A percentile compares a stretch with the other conserved stretches of the same genome.
Evolutionary conservation across 2,329 filamentous ascomycete species (phyloP).

Genomic region (Magnaporthiopsis rhizophila): DNA sequence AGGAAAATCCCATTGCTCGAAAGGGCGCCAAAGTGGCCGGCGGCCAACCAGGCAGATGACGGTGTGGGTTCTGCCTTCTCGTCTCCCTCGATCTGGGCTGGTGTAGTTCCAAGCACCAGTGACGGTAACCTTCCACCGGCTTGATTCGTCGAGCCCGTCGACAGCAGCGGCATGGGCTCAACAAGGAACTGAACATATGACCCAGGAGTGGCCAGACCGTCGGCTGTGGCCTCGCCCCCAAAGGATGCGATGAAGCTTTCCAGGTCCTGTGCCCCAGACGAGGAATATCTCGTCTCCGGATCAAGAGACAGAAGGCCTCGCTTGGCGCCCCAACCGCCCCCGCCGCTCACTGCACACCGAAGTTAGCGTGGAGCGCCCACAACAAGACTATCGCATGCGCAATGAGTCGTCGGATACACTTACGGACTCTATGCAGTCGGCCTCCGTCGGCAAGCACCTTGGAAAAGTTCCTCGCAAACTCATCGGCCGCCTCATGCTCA

Average conservation of each 20-base stretch:
- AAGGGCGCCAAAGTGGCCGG: constrained; percentile 51
- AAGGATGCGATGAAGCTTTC: constrained; percentile 45
- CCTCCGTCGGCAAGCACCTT: constrained; percentile 33
- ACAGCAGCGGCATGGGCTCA: constrained; percentile 9
- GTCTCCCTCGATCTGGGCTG: constrained; percentile 5
- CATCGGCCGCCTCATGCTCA: neutral
- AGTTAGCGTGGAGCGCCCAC: constrained; percentile 10
- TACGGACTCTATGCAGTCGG: constrained; percentile 38
- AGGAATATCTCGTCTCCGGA: constrained; percentile 51
- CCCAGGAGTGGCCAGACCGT: constrained; percentile 53
- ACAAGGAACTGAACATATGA: constrained; percentile 61
- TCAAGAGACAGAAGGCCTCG: constrained; percentile 72
- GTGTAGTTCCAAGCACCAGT: constrained; percentile 10
- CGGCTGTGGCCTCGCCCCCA: constrained; percentile 28
- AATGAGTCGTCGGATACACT: constrained; percentile 15
- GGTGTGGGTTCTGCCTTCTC: neutral
- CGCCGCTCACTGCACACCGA: constrained; percentile 56
- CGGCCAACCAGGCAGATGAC: constrained; percentile 13
- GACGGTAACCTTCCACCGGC: constrained; percentile 6
- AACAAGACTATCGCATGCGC: neutral
- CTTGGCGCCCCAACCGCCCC: constrained; percentile 78
- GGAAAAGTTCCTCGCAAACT: constrained; percentile 16
- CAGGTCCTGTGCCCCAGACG: constrained; percentile 41
- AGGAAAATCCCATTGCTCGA: constrained; percentile 53
- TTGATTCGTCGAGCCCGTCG: neutral